These are phyloP conservation scores for Sarocladiaceae sp. DNA, from an alignment of 2,329 filamentous ascomycete genomes.

Conservation along the genomic window DNA sequence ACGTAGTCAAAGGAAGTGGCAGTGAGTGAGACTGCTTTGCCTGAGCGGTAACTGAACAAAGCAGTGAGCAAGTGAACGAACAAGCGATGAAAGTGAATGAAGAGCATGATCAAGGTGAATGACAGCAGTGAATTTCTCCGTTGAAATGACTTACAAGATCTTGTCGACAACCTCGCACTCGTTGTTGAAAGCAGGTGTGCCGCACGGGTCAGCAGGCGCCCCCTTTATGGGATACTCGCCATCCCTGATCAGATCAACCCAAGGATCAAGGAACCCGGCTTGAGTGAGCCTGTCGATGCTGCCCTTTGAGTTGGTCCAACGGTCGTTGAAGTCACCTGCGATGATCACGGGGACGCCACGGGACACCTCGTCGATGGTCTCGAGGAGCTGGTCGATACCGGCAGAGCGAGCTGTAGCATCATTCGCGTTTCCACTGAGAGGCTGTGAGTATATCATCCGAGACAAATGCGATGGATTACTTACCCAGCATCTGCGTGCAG, in stretches of 20 bases:
- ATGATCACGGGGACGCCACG: conserved; percentile 58
- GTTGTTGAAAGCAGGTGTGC: conserved; percentile 50
- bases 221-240: conserved; percentile 42
- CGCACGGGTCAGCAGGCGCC: conserved; percentile 37
- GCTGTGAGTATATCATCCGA: background rate
- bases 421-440: conserved; percentile 36
- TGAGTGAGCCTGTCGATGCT: conserved; percentile 44
- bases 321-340: conserved; percentile 62
- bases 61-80: background rate
- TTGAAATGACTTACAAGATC: conserved; percentile 40
- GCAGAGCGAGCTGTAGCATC: conserved; percentile 53
- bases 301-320: conserved; percentile 48
- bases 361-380: conserved; percentile 53
- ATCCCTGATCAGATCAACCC: conserved; percentile 50
- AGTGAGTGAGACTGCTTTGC: conserved; percentile 38
- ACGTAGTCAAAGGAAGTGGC: conserved; percentile 53
- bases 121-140: no score
- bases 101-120: no score
- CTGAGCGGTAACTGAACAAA: conserved; percentile 41
- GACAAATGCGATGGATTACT: conserved; percentile 1
- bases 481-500: conserved; percentile 59
- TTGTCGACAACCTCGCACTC: conserved; percentile 66
- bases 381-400: conserved; percentile 56
- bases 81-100: no score
- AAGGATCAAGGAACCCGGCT: conserved; percentile 53